These are phyloP conservation scores for Chrysosporium keratinophilum DNA, from an alignment of 2,329 filamentous ascomycete species.

Conservation along the genomic window DNA sequence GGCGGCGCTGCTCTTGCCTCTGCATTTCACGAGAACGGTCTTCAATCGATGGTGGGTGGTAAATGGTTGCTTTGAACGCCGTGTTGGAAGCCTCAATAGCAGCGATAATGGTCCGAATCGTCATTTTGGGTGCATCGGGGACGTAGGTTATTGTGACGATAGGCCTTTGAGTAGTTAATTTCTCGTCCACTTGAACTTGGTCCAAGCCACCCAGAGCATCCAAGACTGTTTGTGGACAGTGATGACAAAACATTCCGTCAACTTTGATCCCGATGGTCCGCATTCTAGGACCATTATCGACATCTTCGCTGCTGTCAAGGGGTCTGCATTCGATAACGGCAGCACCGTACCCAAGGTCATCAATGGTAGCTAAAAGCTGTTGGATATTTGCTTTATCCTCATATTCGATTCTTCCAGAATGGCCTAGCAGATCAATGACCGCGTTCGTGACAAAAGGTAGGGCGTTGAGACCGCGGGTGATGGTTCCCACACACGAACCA, in stretches of 20 bases:
- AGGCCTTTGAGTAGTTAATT: conserved; percentile 51
- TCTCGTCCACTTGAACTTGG: conserved; percentile 28
- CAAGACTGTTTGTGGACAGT: conserved; percentile 49
- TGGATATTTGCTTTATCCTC: conserved; percentile 37
- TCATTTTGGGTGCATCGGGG: conserved; percentile 58
- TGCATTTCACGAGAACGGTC: conserved; percentile 67
- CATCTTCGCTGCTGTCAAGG: conserved; percentile 29
- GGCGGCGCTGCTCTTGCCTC: conserved; percentile 55
- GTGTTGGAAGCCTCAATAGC: conserved; percentile 57
- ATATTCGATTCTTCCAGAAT: conserved; percentile 43
- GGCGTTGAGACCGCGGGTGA: conserved; percentile 40
- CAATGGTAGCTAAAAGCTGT: conserved; percentile 41
- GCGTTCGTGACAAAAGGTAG: conserved; percentile 39
- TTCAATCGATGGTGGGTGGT: conserved; percentile 73
- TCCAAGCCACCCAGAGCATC: conserved; percentile 33
- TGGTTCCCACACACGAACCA: conserved; percentile 43
- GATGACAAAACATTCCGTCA: conserved; percentile 63
- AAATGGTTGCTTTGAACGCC: conserved; percentile 57
- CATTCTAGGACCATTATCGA: conserved; percentile 25
- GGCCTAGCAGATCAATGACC: conserved; percentile 43
- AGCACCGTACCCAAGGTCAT: conserved; percentile 56
- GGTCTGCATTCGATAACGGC: conserved; percentile 41
- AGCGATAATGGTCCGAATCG: conserved; percentile 61
- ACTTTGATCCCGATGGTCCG: conserved; percentile 56
- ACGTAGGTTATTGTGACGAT: conserved; percentile 61